Conservation (phyloP, 108 stramenopile genomes). For the Discostella pseudostelligera region DNA sequence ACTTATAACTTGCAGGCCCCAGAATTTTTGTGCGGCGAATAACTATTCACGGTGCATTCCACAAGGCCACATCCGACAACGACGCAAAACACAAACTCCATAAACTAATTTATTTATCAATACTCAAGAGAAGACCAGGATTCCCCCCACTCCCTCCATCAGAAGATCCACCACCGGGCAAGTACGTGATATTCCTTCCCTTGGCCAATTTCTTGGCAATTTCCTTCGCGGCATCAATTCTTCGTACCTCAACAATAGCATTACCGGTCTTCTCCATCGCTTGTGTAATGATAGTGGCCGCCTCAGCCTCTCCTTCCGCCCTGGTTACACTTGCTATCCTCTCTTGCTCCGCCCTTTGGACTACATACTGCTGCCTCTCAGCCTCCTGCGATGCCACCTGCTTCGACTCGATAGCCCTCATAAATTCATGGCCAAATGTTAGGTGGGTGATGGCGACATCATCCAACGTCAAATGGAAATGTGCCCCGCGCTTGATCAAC, state of each 20-base stretch:
- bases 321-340: conserved; percentile 95
- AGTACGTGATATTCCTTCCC: conserved; percentile 94
- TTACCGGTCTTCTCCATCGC: conserved; percentile 96
- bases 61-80: neutral
- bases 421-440: conserved; percentile 97
- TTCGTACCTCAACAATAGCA: conserved; percentile 97
- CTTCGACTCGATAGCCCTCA: conserved; percentile 98
- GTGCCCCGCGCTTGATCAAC: conserved; percentile 89
- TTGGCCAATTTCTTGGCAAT: conserved; percentile 93
- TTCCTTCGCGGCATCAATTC: conserved; percentile 99
- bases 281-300: conserved; percentile 94
- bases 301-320: conserved; percentile 99
- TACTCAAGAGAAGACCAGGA: conserved; percentile 54
- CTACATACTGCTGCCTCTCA: conserved; percentile 97
- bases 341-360: conserved; percentile 96
- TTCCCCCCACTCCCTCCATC: conserved; percentile 36
- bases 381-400: conserved; percentile 99
- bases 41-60: too few relatives aligned
- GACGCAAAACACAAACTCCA: too few relatives aligned
- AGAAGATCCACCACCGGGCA: conserved; percentile 81
- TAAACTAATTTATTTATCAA: conserved; percentile 47
- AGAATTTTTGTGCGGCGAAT: too few relatives aligned
- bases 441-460: conserved; percentile 99
- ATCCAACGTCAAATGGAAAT: conserved; percentile 96
- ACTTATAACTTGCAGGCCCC: too few relatives aligned